Percentiles rank a stretch among this genome's conserved stretches.
phyloP scores from a whole-genome alignment of 2,329 filamentous ascomycete species.

The Colletotrichum noveboracense region DNA sequence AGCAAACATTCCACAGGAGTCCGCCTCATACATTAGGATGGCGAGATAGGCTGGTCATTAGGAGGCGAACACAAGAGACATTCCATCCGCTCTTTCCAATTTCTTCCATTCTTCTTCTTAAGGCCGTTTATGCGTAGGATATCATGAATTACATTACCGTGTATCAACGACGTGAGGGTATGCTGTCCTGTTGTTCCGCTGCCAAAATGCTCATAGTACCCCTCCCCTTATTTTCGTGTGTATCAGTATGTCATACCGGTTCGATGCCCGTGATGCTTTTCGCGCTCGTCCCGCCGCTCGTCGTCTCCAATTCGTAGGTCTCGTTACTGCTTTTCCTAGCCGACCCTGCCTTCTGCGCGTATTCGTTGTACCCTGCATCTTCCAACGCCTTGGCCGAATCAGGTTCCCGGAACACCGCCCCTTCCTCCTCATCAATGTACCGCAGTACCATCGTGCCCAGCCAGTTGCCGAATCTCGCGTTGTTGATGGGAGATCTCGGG shows the following conservation, averaged over 20 bases:
- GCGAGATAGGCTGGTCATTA: neutral
- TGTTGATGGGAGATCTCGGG: neutral
- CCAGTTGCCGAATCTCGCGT: constrained; percentile 8
- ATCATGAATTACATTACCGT: neutral
- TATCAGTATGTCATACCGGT: neutral
- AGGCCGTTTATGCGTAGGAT: neutral
- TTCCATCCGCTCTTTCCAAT: neutral
- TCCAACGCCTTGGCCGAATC: neutral
- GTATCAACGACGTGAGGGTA: neutral
- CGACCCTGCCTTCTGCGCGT: neutral
- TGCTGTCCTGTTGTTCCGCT: neutral
- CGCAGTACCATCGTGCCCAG: neutral
- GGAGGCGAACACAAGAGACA: neutral
- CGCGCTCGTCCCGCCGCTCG: neutral
- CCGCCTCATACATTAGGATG: no score
- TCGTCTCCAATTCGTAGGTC: neutral
- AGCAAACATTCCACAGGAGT: no score
- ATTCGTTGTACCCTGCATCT: neutral
- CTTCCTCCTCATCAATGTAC: constrained; percentile 9
- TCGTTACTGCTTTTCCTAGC: neutral
- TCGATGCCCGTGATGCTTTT: neutral
- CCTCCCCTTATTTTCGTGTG: neutral
- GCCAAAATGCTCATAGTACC: neutral
- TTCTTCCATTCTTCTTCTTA: neutral
- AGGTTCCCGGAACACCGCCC: neutral